phyloP scores from a whole-genome alignment of 1,284 basidiomycete genomes.

The Boletus holoroseus region DNA sequence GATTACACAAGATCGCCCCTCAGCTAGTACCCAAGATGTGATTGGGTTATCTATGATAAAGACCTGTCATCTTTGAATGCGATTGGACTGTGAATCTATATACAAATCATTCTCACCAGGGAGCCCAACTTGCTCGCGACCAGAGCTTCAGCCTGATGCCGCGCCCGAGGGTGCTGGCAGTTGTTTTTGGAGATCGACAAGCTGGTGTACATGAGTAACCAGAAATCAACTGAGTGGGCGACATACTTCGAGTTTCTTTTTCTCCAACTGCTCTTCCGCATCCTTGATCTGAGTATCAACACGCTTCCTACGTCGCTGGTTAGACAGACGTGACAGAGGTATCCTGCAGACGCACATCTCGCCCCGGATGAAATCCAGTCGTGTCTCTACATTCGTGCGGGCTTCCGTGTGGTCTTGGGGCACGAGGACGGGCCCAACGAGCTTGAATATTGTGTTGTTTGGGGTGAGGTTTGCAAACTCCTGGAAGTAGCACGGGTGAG shows the following conservation, averaged over 20 bases:
- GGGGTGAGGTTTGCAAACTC: slow-evolving; percentile 78
- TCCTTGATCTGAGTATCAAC: slow-evolving; percentile 79
- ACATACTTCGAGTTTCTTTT: slow-evolving; percentile 72
- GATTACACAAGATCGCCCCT: background rate
- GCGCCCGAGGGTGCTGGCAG: slow-evolving; percentile 34
- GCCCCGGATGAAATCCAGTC: slow-evolving; percentile 83
- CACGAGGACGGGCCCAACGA: slow-evolving; percentile 87
- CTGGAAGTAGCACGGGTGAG: slow-evolving; percentile 38
- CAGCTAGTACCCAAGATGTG: background rate
- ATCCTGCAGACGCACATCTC: slow-evolving; percentile 69
- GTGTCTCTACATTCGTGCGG: slow-evolving; percentile 84
- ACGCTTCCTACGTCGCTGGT: slow-evolving; percentile 53
- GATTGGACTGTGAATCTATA: background rate
- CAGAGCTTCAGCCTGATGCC: slow-evolving; percentile 9
- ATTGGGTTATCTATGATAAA: background rate
- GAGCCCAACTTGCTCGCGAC: background rate
- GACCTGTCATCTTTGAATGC: background rate
- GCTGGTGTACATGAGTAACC: slow-evolving; percentile 36
- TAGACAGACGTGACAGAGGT: slow-evolving; percentile 3
- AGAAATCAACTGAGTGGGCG: slow-evolving; percentile 2
- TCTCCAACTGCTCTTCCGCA: slow-evolving; percentile 64
- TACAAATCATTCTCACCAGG: background rate
- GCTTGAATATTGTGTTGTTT: slow-evolving; percentile 85
- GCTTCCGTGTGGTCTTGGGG: slow-evolving; percentile 89
- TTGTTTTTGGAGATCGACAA: slow-evolving; percentile 59